phyloP scores from a whole-genome alignment of 1,139 yeast species.

The Kurtzmaniella quercitrusa region DNA sequence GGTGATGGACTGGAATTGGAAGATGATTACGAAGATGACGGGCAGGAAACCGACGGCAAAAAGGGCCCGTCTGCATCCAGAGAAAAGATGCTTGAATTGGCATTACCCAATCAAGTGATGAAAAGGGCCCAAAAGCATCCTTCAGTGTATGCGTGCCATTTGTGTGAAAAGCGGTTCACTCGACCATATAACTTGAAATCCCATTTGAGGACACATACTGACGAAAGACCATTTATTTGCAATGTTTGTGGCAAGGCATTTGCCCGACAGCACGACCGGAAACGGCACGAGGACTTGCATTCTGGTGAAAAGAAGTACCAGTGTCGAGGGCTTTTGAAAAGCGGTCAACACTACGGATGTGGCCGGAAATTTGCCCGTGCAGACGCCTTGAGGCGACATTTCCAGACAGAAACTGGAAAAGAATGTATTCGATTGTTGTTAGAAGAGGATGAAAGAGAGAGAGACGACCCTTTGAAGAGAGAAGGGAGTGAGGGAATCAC shows the following conservation, averaged over 20 bases:
- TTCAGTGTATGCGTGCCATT: constrained; percentile 72
- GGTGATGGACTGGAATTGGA: constrained; percentile 13
- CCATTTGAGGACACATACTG: constrained; percentile 89
- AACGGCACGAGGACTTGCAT: constrained; percentile 90
- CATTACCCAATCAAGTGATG: constrained; percentile 45
- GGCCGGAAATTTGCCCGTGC: constrained; percentile 92
- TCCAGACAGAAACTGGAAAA: constrained; percentile 89
- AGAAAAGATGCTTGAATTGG: constrained; percentile 62
- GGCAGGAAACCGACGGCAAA: background rate
- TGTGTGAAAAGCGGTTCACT: constrained; percentile 85
- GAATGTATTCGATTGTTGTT: constrained; percentile 71
- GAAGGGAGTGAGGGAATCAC: constrained; percentile 6
- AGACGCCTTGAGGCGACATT: constrained; percentile 91
- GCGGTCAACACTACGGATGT: constrained; percentile 80
- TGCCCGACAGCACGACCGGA: constrained; percentile 93
- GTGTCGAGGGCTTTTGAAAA: constrained; percentile 69
- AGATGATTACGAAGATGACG: constrained; percentile 4
- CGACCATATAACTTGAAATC: constrained; percentile 90
- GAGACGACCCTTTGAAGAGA: constrained; percentile 3
- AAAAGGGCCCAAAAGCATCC: constrained; percentile 72
- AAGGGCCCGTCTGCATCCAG: constrained; percentile 27
- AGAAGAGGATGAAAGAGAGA: constrained; percentile 51
- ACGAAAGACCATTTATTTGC: constrained; percentile 88
- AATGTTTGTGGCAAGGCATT: constrained; percentile 87
- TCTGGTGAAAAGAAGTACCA: constrained; percentile 85